Percentiles rank a stretch among this genome's conserved stretches.
These are phyloP conservation scores for Trapa bicornis DNA, from an alignment of 345 rosid genomes.

Conservation along the genomic window DNA sequence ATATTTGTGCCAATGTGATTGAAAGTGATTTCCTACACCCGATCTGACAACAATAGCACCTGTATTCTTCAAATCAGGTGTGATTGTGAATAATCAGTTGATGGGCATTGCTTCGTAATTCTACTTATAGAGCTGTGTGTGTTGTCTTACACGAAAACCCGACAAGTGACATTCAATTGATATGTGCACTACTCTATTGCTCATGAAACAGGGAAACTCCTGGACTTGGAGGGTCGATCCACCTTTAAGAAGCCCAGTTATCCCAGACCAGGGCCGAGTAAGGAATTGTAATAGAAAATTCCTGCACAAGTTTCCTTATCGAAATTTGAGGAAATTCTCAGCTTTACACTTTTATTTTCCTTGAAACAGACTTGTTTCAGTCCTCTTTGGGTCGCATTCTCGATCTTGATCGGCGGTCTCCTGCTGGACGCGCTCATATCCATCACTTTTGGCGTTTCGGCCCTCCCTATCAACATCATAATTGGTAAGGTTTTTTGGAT, in stretches of 20 bases:
- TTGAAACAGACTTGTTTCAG: conserved; percentile 56
- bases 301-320: not conserved
- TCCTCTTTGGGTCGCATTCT: conserved; percentile 90
- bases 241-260: conserved; percentile 26
- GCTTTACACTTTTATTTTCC: conserved; percentile 6
- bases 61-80: not conserved
- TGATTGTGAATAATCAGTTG: not conserved
- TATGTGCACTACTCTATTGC: conserved; percentile 5
- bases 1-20: not conserved
- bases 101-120: not conserved
- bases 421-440: conserved; percentile 81
- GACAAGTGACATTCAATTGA: not conserved
- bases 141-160: not conserved
- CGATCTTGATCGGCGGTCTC: conserved; percentile 71
- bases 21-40: not conserved
- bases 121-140: not conserved
- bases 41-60: not conserved
- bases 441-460: conserved; percentile 71
- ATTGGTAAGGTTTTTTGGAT: conserved; percentile 33
- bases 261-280: conserved; percentile 50
- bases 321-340: not conserved
- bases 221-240: conserved; percentile 84
- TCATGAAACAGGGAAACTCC: conserved; percentile 43
- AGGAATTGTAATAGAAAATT: conserved; percentile 4
- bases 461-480: conserved; percentile 77